Base-by-base conservation (phyloP, 345 rosid species). In the Euphorbia lathyris region DNA sequence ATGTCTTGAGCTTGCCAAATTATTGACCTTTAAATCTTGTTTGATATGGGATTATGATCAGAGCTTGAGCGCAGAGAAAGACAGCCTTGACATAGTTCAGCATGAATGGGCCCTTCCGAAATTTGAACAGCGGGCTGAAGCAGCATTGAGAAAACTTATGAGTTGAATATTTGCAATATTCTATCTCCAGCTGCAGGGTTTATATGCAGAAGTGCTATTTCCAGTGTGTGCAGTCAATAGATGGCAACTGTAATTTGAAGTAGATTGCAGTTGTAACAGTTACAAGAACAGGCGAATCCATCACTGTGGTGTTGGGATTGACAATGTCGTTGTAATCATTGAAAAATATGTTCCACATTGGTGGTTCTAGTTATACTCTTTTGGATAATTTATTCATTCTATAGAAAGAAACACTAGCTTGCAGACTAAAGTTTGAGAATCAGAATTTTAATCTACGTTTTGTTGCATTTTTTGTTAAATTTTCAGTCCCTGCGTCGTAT, bases 121-220 rank as follows among this genome's bases (percentile, higher is more conserved):
- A 70, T 90, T 95, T 9, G 99, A 95, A 88, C 89, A 83, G 63
- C 92, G 91, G 2, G 99, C 98, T 7, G 94, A 95, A 83, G 85
- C 87, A 12, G 90, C 86, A 12, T 80, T 95, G 79, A 90, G 86
- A 79, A 88, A 90, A 73, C 87, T 95, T 22, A 63, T 90, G 45
- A 69, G 76, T 65, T 94, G 82, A 86, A 72, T 58, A 27, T 7
- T 53, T 50, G 29, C 9, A 20, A 14, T n/a, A 11, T 7, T n/a
- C 13, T 65, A 19, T 51, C 32, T 56, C 20, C 7, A 22, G 29
- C 20, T 42, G 1, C n/a, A 9, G 4, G 3, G 51, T 45, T 40
- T 34, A 34, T 34, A 34, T 7, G 38, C 7, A 34, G n/a, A n/a
- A n/a, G n/a, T n/a, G n/a, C n/a, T n/a, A n/a, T n/a, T n/a, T 34